These are phyloP conservation scores for Penicillium corylophilum DNA, from an alignment of 2,329 filamentous ascomycete species.

Conservation along the genomic window DNA sequence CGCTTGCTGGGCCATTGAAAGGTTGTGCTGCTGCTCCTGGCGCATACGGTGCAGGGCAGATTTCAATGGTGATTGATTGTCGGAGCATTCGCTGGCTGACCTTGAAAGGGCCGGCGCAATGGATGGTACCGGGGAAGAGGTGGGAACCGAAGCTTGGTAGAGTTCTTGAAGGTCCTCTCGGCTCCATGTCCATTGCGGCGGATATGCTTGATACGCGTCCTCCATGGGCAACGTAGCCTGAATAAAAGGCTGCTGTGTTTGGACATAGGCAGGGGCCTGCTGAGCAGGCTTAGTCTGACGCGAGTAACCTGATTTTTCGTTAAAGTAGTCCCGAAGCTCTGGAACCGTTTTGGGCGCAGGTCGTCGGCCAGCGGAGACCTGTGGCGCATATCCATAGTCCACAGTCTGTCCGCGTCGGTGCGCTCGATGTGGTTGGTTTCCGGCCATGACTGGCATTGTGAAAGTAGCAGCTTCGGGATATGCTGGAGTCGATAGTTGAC, in stretches of 20 bases:
- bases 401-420: slow-evolving; percentile 85
- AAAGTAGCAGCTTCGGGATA: slow-evolving; percentile 63
- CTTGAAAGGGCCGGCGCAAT: slow-evolving; percentile 22
- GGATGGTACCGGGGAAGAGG: slow-evolving; percentile 9
- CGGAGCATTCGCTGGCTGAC: slow-evolving; percentile 21
- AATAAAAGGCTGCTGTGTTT: slow-evolving; percentile 51
- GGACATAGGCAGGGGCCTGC: slow-evolving; percentile 13
- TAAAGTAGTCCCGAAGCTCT: slow-evolving; percentile 28
- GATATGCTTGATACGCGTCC: slow-evolving; percentile 28
- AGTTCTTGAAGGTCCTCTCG: slow-evolving; percentile 33
- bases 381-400: slow-evolving; percentile 65
- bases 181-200: slow-evolving; percentile 28
- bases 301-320: slow-evolving; percentile 28
- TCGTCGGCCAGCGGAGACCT: slow-evolving; percentile 23
- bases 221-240: slow-evolving; percentile 2
- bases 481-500: slow-evolving; percentile 82
- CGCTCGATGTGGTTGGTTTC: slow-evolving; percentile 47
- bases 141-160: slow-evolving; percentile 34
- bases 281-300: slow-evolving; percentile 13
- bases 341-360: slow-evolving; percentile 23
- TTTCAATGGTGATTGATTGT: slow-evolving; percentile 24
- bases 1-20: slow-evolving; percentile 21
- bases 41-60: slow-evolving; percentile 29
- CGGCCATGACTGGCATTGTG: slow-evolving; percentile 56
- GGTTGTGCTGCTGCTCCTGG: slow-evolving; percentile 29